Base-by-base conservation (phyloP, 768 basidiomycete genomes). In the Termitomyces titanicus region DNA sequence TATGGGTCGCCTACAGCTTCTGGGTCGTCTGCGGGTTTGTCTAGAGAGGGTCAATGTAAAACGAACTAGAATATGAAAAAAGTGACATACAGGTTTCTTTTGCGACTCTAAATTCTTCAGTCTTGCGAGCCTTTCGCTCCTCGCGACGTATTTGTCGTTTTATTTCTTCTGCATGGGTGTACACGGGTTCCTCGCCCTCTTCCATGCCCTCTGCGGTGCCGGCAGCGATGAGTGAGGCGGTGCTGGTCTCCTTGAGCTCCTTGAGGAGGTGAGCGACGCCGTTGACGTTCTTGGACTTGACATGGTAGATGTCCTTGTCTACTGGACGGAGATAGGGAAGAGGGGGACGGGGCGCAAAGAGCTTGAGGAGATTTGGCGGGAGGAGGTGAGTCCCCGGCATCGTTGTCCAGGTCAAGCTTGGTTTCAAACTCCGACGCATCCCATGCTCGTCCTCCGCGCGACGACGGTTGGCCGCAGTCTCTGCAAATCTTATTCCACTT, bases 1-100 rank as follows among this genome's bases (percentile, higher is more conserved):
- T 98, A 99, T 3, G 97, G 97, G 66, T 99, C 97, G 2, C 97
- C 97, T 39, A 88, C 79, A 31, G 94, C 95, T 67, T 96, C 86
- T 12, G 87, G 53, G 65, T 99, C 95, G 51, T 96, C 95, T 18
- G 88, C 80, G 9, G 97, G 97, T 68, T 94, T 93, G 74, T 95
- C 96, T 98, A 64, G 20, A 29, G 59, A 56, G 49, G 51, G 59
- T 61, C 51, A 37, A 48, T 60, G 47, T 60, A 51, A 49, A 42
- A 40, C 33, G 44, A 38, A 57, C 40, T 34, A 22, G n/a, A 15
- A 51, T 24, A 34, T 35, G 43, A 44, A 25, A n/a, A 11, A 13
- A 50, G 22, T 43, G 15, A 80, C 90, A 54, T 44, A 96, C 94
- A 98, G 22, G 84, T 84, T 56, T 93, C 92, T 69, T 89, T 92